Evolutionary conservation across 768 basidiomycete species (phyloP).

Genomic region (Russula griseocarnosa): DNA sequence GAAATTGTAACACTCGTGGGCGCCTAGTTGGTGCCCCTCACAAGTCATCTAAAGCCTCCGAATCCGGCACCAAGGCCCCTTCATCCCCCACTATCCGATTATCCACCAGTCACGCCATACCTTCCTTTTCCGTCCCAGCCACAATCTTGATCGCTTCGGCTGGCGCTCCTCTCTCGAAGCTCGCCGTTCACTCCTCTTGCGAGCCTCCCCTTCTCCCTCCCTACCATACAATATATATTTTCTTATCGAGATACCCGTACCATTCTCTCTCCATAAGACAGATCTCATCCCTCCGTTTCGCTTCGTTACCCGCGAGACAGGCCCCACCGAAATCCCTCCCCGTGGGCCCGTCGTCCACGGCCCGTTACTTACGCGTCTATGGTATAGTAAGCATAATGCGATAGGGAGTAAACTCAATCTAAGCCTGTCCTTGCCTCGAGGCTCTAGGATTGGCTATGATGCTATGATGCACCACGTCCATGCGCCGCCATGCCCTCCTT

Average conservation of each 20-base stretch:
- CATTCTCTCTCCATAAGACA: not conserved
- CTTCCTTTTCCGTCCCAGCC: conserved; percentile 5
- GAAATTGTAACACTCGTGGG: conserved; percentile 8
- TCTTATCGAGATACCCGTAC: conserved; percentile 8
- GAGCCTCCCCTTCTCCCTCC: not conserved
- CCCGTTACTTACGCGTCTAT: conserved; percentile 11
- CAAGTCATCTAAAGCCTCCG: conserved; percentile 18
- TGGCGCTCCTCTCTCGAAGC: not conserved
- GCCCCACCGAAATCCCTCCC: not conserved
- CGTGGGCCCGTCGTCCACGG: conserved; percentile 21
- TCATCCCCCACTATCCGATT: conserved; percentile 20
- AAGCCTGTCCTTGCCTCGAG: not conserved
- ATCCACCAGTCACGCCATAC: conserved; percentile 6
- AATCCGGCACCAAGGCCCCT: not conserved
- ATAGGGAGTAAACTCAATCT: conserved; percentile 1
- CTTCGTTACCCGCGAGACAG: conserved; percentile 8
- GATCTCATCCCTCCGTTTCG: not conserved
- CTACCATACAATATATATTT: too few relatives aligned
- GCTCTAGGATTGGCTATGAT: conserved; percentile 5
- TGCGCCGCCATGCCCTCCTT: conserved; percentile 8
- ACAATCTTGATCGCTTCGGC: not conserved
- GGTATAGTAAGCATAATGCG: conserved; percentile 9
- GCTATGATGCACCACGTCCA: conserved; percentile 10
- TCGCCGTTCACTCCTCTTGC: not conserved
- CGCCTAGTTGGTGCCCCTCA: not conserved